Conservation (phyloP, 441 rosid species). For the Geranium incanum region DNA sequence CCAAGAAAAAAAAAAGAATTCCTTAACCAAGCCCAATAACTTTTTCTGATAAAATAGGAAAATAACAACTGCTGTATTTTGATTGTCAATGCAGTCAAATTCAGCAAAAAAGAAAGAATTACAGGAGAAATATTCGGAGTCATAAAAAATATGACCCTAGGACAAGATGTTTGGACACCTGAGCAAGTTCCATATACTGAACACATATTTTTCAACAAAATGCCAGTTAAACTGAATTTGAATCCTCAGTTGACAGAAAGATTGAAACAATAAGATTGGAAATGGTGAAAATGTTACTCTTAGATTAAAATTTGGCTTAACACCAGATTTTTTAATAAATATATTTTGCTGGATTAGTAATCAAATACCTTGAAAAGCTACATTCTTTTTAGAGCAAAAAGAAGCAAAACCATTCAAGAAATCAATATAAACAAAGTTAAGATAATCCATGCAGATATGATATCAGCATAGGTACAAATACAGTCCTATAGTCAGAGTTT, state of each 20-base stretch:
- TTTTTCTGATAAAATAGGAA: background rate
- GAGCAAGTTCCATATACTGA: background rate
- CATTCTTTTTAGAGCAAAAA: background rate
- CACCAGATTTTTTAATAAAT: background rate
- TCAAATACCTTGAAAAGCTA: background rate
- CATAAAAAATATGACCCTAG: background rate
- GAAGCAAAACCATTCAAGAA: background rate
- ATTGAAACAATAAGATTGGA: background rate
- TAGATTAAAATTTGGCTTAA: too few species aligned
- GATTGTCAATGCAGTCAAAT: background rate
- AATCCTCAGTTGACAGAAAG: background rate
- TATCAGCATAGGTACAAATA: background rate
- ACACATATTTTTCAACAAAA: background rate
- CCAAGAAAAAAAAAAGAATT: background rate
- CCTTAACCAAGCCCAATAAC: background rate
- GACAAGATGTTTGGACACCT: background rate
- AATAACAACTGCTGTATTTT: background rate
- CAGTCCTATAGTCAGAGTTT: too few species aligned
- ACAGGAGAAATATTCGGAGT: too few species aligned
- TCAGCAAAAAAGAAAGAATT: too few species aligned
- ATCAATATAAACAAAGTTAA: background rate
- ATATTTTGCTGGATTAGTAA: background rate
- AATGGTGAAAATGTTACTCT: background rate
- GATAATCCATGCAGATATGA: constrained; percentile 3
- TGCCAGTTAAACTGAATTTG: background rate